Percentiles rank a stretch among this genome's conserved stretches.
These are phyloP conservation scores for Fraxinus nigra DNA, from an alignment of 305 asterid species.

Conservation along the genomic window DNA sequence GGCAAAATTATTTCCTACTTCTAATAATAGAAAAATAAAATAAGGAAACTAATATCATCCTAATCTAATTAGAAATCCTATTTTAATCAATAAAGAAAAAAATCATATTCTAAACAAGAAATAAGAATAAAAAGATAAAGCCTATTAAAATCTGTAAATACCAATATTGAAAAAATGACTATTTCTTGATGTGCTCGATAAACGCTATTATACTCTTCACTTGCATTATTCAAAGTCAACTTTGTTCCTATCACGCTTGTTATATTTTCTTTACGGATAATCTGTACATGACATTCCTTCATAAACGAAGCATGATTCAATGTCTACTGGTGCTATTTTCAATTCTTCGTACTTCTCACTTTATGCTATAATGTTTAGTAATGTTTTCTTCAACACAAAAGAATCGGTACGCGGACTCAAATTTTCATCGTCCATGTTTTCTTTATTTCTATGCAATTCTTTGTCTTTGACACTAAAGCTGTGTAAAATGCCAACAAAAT, in stretches of 20 bases:
- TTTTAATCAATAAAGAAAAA: too few species aligned
- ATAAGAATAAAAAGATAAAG: too few species aligned
- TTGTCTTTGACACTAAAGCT: not conserved
- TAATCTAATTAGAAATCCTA: not conserved
- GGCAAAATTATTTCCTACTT: not conserved
- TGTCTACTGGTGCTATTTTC: not conserved
- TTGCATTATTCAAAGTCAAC: too few species aligned
- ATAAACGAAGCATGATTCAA: not conserved
- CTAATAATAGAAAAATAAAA: not conserved
- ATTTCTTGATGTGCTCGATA: too few species aligned
- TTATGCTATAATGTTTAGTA: not conserved
- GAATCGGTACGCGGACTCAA: not conserved
- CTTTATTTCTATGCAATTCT: too few species aligned
- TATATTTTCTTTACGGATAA: not conserved
- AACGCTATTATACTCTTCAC: too few species aligned
- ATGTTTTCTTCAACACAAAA: not conserved
- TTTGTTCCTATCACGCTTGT: too few species aligned
- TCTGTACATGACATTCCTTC: not conserved
- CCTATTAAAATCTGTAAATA: too few species aligned
- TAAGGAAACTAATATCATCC: not conserved
- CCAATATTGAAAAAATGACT: too few species aligned
- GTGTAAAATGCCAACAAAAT: not conserved
- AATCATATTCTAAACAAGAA: too few species aligned
- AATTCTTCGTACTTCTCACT: not conserved
- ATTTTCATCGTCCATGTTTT: not conserved